Base-by-base conservation (phyloP, 495 filamentous ascomycete species). In the Pyrenopolyporus hunteri region DNA sequence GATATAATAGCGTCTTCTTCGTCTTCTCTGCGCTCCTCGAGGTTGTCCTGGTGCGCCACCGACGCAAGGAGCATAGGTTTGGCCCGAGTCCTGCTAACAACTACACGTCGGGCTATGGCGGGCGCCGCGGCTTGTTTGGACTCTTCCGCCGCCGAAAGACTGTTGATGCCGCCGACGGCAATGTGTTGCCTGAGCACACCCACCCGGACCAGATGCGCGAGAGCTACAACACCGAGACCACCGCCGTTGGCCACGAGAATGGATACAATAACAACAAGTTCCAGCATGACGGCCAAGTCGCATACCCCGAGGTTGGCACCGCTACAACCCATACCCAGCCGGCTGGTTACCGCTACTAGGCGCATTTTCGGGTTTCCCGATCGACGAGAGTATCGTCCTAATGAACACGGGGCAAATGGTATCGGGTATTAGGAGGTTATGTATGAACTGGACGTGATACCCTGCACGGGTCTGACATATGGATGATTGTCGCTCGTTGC, bases 31-130 rank as follows among this genome's bases (percentile, higher is more conserved):
- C 83, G 62, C 62, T 84, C 42, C 74, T 89, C 59, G 87, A 91
- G 68, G 46, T 87, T 52, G 73, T 80, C 14, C 80, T 91, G 11
- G 81, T 82, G 64, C 86, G 87, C 54, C 79, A 90, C 71, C 88
- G 88, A 75, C 83, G 85, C 68, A 87, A 87, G 67, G 89, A 94
- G 77, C 88, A 88, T 74, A 85, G 87, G 44, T 91, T 86, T 77
- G 90, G 89, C 31, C 90, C 91, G 19, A 82, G 84, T 57, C 89
- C 90, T 6, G 79, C 82, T 46, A 93, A 92, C 80, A 79, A 83
- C 70, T 92, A 93, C 77, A 92, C 89, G 14, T 85, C 82, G 22
- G 91, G 89, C 47, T 84, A 75, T 47, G 80, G 79, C 58, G 80
- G 74, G 22, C 70, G 75, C 29, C 70, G 72, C 8, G 70, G 70